phyloP scores from a whole-genome alignment of 257 asterid genomes.

The Verbena officinalis region DNA sequence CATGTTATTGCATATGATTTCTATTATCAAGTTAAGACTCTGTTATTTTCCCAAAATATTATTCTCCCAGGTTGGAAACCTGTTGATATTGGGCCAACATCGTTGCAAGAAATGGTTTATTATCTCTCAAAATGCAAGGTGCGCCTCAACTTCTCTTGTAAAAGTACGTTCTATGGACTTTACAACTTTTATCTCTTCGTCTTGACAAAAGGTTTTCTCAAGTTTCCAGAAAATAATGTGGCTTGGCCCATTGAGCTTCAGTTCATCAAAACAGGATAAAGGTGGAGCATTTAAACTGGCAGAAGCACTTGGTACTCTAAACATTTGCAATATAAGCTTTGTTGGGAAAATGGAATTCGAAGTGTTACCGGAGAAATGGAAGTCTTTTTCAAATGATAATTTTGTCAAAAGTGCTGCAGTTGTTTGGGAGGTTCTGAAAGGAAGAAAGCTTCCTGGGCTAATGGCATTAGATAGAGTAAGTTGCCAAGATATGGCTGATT shows the following conservation, averaged over 20 bases:
- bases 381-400: conserved; percentile 37
- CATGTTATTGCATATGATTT: conserved; percentile 5
- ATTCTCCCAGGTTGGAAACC: conserved; percentile 77
- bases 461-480: conserved; percentile 90
- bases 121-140: conserved; percentile 77
- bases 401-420: conserved; percentile 60
- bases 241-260: conserved; percentile 78
- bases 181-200: conserved; percentile 15
- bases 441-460: conserved; percentile 90
- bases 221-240: conserved; percentile 71
- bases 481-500: conserved; percentile 21
- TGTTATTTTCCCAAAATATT: background rate
- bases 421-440: conserved; percentile 89
- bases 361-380: conserved; percentile 39
- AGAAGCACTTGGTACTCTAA: conserved; percentile 47
- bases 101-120: conserved; percentile 61
- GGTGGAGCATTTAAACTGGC: conserved; percentile 62
- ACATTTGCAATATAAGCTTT: conserved; percentile 51
- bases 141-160: conserved; percentile 23
- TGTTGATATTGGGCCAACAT: conserved; percentile 81
- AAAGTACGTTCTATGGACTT: conserved; percentile 15
- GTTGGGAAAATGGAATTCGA: conserved; percentile 65
- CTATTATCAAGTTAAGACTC: conserved; percentile 4
- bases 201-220: conserved; percentile 8
- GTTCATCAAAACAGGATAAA: conserved; percentile 43